Conservation (phyloP, 441 rosid species). For the California macrophylla region DNA sequence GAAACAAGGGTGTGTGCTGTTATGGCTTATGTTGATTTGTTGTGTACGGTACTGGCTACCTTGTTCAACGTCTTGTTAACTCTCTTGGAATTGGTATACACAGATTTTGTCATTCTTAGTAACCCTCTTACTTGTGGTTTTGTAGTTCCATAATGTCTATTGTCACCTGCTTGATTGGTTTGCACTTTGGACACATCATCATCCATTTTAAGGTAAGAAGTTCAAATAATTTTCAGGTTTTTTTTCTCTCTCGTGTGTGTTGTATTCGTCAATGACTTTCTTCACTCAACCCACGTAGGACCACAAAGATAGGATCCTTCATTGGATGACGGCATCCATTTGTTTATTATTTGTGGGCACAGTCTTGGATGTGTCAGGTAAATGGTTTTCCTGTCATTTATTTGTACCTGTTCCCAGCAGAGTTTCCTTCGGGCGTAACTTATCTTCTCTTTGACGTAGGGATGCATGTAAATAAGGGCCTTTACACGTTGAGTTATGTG, state of each 20-base stretch:
- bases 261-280: background rate
- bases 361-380: slow-evolving; percentile 46
- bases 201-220: slow-evolving; percentile 58
- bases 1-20: background rate
- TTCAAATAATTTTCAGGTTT: background rate
- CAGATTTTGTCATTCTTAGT: background rate
- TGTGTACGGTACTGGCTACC: background rate
- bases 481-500: slow-evolving; percentile 66
- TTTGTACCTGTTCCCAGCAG: background rate
- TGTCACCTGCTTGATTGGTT: slow-evolving; percentile 61
- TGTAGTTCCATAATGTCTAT: slow-evolving; percentile 71
- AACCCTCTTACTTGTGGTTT: slow-evolving; percentile 13
- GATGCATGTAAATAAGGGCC: slow-evolving; percentile 73
- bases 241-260: slow-evolving; percentile 1
- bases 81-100: too few relatives aligned
- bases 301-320: slow-evolving; percentile 41
- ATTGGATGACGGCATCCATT: slow-evolving; percentile 46
- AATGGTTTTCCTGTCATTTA: background rate
- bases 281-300: slow-evolving; percentile 32
- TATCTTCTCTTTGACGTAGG: slow-evolving; percentile 28
- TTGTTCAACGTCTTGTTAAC: background rate
- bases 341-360: slow-evolving; percentile 43
- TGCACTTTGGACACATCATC: slow-evolving; percentile 68
- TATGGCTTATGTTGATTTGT: background rate
- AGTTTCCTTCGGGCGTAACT: background rate